Base-by-base conservation (phyloP, 2,329 filamentous ascomycete species). In the Epicoccum nigrum region DNA sequence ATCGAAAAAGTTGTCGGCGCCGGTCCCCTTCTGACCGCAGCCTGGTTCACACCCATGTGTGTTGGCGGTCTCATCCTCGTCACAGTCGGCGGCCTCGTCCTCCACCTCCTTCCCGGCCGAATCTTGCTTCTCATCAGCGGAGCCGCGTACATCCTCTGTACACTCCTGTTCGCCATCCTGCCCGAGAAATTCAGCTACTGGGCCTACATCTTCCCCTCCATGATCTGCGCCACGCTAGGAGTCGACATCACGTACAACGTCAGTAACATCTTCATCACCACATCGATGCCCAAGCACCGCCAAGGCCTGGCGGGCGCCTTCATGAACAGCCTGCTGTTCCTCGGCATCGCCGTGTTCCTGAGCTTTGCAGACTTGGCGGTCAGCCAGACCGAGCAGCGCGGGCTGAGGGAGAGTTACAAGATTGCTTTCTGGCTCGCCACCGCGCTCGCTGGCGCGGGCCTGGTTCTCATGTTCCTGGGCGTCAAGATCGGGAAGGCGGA, bases 151-250 rank as follows among this genome's bases (percentile, higher is more conserved):
- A 61, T 73, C 15, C 38, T 71, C 2, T 62, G 54, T 12, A 58
- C 60, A 0, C 59, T 75, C 1, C 64, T 75, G 15, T 73, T 75
- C 45, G 67, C 69, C 21, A 63, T 73, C 20, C 35, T 75, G 1
- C 68, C 32, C 53, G 73, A 50, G 2, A 32, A 64, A 7, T 67
- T 69, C 51, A 69, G 64, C 31, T 72, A 70, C 0, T 75, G 72
- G 71, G 68, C 66, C 1, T 74, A 70, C 54, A 60, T 74, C 35
- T 74, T 74, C 46, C 68, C 71, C 7, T 59, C 72, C 1, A 81
- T 79, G 76, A 73, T 82, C 3, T 72, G 68, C 45, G 67, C 69
- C n/a, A 73, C 72, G 3, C 57, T 71, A 9, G 71, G 70, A 2
- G 64, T 74, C 30, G 71, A 74, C 41, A 60, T 74, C 16, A 73